Evolutionary conservation across 257 asterid species (phyloP), one percentile per base, ranked within the genome.

Genomic region (Cinchona pubescens): DNA sequence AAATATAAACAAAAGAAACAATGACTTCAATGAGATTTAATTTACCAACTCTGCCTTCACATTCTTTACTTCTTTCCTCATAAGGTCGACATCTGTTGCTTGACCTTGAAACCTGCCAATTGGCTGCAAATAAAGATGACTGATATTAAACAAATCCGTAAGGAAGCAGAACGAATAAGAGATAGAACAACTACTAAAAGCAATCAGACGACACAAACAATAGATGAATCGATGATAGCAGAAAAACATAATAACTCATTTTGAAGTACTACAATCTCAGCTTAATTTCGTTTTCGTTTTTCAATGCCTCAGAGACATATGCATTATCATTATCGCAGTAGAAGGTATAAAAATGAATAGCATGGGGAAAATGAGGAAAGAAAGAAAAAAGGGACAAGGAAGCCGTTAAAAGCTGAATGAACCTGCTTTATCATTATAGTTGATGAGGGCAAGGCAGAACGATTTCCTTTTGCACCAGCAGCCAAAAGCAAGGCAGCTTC

Each of bases 351-450:
- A n/a, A n/a, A n/a, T n/a, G n/a, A n/a, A n/a, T n/a, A n/a, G n/a
- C n/a, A n/a, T n/a, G n/a, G n/a, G n/a, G n/a, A n/a, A 51, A 67
- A 63, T 56, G 59, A 59, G 48, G 29, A 73, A 61, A 38, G 60
- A 59, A 59, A 38, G 7, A 19, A 59, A 42, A 27, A 64, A 43
- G 42, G 48, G 12, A 19, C 6, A 48, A 48, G 58, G 11, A 38
- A 38, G 32, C 32, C 37, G 67, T 53, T 13, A 67, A 63, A 59
- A 40, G 61, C 62, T 30, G 35, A 23, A 67, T 65, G 35, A 78
- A 92, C 98, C 98, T 92, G 96, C 85, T 89, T 94, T 67, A 94
- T 94, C 99, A 94, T 94, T 77, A 94, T 89, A 56, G 96, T 89
- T 38, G 99, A 86, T 62, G 99, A 94, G 34, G 98, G 98, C 83